Evolutionary conservation across 805 yeast species (phyloP).

Genomic region (Priceomyces melissophilus): DNA sequence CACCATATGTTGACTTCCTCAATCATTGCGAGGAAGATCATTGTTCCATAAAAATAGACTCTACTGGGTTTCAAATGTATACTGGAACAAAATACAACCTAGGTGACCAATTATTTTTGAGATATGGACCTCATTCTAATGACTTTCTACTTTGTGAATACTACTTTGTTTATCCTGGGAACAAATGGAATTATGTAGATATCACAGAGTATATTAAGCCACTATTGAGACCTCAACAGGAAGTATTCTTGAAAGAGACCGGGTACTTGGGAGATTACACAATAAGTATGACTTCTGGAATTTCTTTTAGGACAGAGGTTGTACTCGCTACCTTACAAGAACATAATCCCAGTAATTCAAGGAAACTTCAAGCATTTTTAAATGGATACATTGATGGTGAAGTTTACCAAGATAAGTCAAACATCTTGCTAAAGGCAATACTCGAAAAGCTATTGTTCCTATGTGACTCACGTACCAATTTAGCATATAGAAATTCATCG

Average conservation of each 20-base stretch:
- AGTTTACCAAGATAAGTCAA: slow-evolving; percentile 28
- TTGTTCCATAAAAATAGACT: slow-evolving; percentile 47
- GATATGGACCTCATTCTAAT: slow-evolving; percentile 88
- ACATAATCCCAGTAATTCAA: slow-evolving; percentile 22
- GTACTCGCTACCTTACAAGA: slow-evolving; percentile 63
- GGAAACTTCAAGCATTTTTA: slow-evolving; percentile 34
- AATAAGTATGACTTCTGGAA: slow-evolving; percentile 41
- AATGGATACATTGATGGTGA: slow-evolving; percentile 50
- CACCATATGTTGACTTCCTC: slow-evolving; percentile 85
- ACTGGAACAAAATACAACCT: slow-evolving; percentile 24
- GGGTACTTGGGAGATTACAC: slow-evolving; percentile 79
- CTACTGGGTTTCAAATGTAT: slow-evolving; percentile 51
- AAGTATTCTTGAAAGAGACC: slow-evolving; percentile 42
- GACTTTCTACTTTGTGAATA: slow-evolving; percentile 81
- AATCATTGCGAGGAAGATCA: slow-evolving; percentile 64
- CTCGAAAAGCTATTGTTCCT: slow-evolving; percentile 24
- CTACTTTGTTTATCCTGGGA: slow-evolving; percentile 63
- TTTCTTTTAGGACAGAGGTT: slow-evolving; percentile 72
- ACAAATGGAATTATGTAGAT: slow-evolving; percentile 72
- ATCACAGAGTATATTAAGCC: slow-evolving; percentile 43
- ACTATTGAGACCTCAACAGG: slow-evolving; percentile 35
- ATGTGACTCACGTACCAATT: slow-evolving; percentile 15
- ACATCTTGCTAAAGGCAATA: slow-evolving; percentile 28
- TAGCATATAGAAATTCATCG: slow-evolving; percentile 15
- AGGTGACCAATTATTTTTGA: slow-evolving; percentile 61